These are phyloP conservation scores for Neoarthrinium moseri DNA, from an alignment of 2,329 filamentous ascomycete species.

Conservation along the genomic window DNA sequence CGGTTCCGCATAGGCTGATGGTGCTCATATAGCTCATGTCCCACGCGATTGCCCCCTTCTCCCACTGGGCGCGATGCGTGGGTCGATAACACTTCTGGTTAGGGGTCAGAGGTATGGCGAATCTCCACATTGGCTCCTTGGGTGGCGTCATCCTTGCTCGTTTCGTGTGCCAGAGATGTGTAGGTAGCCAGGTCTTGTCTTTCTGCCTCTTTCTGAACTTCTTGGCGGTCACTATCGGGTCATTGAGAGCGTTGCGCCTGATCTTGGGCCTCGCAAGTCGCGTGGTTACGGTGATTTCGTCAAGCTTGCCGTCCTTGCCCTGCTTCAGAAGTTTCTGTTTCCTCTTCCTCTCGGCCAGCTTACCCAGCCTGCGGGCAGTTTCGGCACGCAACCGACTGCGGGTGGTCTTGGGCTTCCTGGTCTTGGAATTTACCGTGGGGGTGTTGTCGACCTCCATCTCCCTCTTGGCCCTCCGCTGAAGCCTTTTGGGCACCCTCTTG, in stretches of 20 bases:
- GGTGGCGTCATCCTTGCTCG: conserved; percentile 83
- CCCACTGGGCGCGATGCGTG: conserved; percentile 75
- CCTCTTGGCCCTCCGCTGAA: conserved; percentile 65
- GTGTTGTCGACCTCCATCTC: conserved; percentile 92
- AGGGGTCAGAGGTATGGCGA: conserved; percentile 79
- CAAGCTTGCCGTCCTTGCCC: conserved; percentile 29
- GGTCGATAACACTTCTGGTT: conserved; percentile 88
- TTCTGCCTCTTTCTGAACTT: conserved; percentile 84
- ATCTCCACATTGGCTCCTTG: conserved; percentile 81
- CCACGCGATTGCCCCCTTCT: conserved; percentile 80
- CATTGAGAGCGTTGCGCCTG: conserved; percentile 67
- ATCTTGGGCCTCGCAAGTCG: conserved; percentile 60
- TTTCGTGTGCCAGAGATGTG: conserved; percentile 92
- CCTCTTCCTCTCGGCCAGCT: conserved; percentile 55
- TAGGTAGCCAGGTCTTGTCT: conserved; percentile 91
- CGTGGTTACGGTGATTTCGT: conserved; percentile 33
- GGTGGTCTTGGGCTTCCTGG: conserved; percentile 59
- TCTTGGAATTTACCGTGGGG: conserved; percentile 68
- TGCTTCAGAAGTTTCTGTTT: conserved; percentile 34
- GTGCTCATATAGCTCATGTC: conserved; percentile 94
- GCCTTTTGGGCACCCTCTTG: conserved; percentile 77
- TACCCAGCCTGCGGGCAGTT: conserved; percentile 69
- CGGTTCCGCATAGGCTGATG: conserved; percentile 70
- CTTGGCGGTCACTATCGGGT: conserved; percentile 49
- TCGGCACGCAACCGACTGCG: conserved; percentile 67